phyloP scores from a whole-genome alignment of 2,329 filamentous ascomycete species.

The Aschersonia sp. region DNA sequence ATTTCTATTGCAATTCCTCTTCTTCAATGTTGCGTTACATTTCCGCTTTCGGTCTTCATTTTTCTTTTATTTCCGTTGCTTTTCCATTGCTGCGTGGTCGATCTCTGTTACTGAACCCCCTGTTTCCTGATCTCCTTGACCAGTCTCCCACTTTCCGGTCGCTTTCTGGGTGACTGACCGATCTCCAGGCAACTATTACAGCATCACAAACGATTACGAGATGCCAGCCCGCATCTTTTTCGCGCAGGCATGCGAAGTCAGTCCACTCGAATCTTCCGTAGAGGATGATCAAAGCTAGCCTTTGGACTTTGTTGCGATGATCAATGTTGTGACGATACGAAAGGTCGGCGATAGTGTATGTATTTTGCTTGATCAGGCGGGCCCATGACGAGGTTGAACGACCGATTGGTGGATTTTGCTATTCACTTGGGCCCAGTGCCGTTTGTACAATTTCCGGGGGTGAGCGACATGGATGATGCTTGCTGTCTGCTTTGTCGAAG shows the following conservation, averaged over 20 bases:
- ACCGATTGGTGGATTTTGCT: too few relatives aligned
- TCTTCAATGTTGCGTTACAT: neutral
- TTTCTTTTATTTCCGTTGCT: neutral
- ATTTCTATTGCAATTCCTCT: neutral
- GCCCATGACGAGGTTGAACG: too few relatives aligned
- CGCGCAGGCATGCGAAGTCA: constrained; percentile 63
- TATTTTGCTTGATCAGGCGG: too few relatives aligned
- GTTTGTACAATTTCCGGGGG: too few relatives aligned
- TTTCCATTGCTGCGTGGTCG: neutral
- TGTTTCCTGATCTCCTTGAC: neutral
- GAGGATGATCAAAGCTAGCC: neutral
- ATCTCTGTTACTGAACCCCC: neutral
- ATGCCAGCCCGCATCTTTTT: constrained; percentile 74
- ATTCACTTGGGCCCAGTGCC: too few relatives aligned
- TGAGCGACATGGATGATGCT: too few relatives aligned
- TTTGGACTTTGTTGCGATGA: neutral
- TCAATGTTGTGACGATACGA: neutral
- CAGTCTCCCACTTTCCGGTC: neutral
- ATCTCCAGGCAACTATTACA: constrained; percentile 80
- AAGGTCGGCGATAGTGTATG: too few relatives aligned
- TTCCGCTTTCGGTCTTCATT: constrained; percentile 1
- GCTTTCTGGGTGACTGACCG: constrained; percentile 2
- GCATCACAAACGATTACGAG: constrained; percentile 69
- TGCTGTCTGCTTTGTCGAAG: too few relatives aligned
- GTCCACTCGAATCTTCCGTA: neutral